Evolutionary conservation across 1,284 basidiomycete species (phyloP).

Genomic region (Cutaneotrichosporon daszewskae): DNA sequence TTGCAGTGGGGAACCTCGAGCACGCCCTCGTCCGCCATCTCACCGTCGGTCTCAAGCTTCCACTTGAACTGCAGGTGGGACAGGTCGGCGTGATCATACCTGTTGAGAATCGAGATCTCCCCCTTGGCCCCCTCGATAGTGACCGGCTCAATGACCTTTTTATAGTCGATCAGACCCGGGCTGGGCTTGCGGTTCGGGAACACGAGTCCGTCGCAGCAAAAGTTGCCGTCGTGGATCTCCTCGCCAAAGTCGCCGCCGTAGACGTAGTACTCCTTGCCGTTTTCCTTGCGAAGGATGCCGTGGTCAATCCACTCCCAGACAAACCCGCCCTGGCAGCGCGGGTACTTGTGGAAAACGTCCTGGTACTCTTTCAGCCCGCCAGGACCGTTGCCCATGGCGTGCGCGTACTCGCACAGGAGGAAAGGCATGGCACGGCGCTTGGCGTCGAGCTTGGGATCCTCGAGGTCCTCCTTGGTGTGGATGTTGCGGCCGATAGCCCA

Average conservation of each 20-base stretch:
- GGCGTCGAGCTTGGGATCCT: constrained; percentile 9
- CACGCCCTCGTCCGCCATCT: constrained; percentile 4
- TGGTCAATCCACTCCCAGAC: constrained; percentile 34
- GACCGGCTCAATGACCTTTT: constrained; percentile 20
- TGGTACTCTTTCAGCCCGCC: constrained; percentile 21
- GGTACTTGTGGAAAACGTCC: constrained; percentile 21
- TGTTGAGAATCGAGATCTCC: constrained; percentile 4
- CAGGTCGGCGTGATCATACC: constrained; percentile 9
- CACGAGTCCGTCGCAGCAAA: constrained; percentile 23
- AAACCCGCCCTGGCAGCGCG: constrained; percentile 22
- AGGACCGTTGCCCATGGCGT: constrained; percentile 28
- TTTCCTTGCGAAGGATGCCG: constrained; percentile 11
- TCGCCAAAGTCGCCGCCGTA: constrained; percentile 32
- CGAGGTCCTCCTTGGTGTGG: constrained; percentile 4
- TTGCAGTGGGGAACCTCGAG: constrained; percentile 5
- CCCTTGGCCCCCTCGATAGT: constrained; percentile 1
- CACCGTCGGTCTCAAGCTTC: constrained; percentile 13
- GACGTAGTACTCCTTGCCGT: constrained; percentile 14
- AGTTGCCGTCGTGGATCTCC: constrained; percentile 25
- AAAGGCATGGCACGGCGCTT: constrained; percentile 16
- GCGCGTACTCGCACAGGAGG: constrained; percentile 22
- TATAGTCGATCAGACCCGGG: constrained; percentile 19
- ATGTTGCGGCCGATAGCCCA: constrained; percentile 11
- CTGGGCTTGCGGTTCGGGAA: constrained; percentile 23
- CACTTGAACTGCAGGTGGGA: constrained; percentile 13